Evolutionary conservation across 1,284 basidiomycete species (phyloP).

Genomic region (Gastroboletus turbinatus): DNA sequence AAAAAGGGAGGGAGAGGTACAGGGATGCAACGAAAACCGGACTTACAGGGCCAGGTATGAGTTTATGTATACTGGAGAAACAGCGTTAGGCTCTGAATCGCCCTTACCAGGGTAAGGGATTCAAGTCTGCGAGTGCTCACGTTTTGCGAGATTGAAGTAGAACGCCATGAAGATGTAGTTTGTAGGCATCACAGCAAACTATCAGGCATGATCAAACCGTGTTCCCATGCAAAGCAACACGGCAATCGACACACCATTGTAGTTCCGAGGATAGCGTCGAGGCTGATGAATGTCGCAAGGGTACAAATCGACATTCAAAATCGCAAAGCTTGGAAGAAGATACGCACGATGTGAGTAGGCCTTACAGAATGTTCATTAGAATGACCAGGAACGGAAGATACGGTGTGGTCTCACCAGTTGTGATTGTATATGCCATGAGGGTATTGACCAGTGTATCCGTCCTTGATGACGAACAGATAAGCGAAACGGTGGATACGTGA

Average conservation of each 20-base stretch:
- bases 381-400: not conserved
- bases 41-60: slow-evolving; percentile 23
- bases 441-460: slow-evolving; percentile 44
- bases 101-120: not conserved
- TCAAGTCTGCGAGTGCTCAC: slow-evolving; percentile 3
- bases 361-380: slow-evolving; percentile 12
- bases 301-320: not conserved
- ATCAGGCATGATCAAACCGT: not conserved
- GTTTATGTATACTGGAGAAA: slow-evolving; percentile 17
- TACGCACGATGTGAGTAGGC: slow-evolving; percentile 46
- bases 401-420: slow-evolving; percentile 40
- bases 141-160: slow-evolving; percentile 22
- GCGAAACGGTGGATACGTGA: not conserved
- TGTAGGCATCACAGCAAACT: slow-evolving; percentile 20
- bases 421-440: slow-evolving; percentile 46
- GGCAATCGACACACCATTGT: slow-evolving; percentile 31
- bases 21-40: not conserved
- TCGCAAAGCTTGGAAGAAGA: not conserved
- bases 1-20: too few relatives aligned
- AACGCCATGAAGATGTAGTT: slow-evolving; percentile 24
- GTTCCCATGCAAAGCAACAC: not conserved
- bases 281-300: slow-evolving; percentile 26
- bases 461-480: slow-evolving; percentile 26
- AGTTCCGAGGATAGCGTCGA: slow-evolving; percentile 48
- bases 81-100: not conserved